Base-by-base conservation (phyloP, 2,329 filamentous ascomycete genomes). In the Clonostachys byssicola region DNA sequence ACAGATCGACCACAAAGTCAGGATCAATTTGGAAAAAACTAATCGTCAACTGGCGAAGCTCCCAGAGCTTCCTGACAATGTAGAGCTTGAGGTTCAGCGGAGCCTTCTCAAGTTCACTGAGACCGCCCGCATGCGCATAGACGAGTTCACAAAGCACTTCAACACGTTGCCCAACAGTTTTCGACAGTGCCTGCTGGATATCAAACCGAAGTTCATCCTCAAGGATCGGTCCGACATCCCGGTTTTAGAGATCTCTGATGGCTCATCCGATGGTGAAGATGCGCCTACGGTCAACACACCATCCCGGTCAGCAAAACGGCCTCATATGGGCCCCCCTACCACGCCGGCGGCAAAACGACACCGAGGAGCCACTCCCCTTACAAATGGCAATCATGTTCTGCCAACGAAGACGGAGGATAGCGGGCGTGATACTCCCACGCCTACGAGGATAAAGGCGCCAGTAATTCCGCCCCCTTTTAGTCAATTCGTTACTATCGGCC, bases 41-140 rank as follows among this genome's bases (percentile, higher is more conserved):
- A 70, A 80, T 2, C 54, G 58, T 0, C 68, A 86, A 47, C 72
- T 95, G 0, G 52, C 60, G 1, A 66, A 65, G 0, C 74, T 92
- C 0, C 88, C 88, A 0, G 85, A 89, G 36, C 77, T 88, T 0
- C 85, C 86, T 0, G 65, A 71, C 0, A 88, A 90, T 40, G 78
- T 90, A 0, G 77, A 83, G n/a, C 70, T 83, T 0, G 80, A 83
- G 10, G 75, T 95, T 0, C 75, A 76, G 17, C 75, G 76, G 3
- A 78, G 81, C 12, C 60, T 92, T 0, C 69, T 72, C 12, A 68
- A 67, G 1, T 84, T 92, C 50, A 75, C 78, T 0, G 65, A 71
- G 0, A 70, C 75, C 5, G 65, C 69, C 0, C 69, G 82, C 1
- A 65, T 88, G 6, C 70, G 76, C 17, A 74, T 75, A 38, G 68